A percentile compares a stretch with the other conserved stretches of the same genome.
Conservation (phyloP, 2,329 filamentous ascomycete species). For the Leptographium flavum region DNA sequence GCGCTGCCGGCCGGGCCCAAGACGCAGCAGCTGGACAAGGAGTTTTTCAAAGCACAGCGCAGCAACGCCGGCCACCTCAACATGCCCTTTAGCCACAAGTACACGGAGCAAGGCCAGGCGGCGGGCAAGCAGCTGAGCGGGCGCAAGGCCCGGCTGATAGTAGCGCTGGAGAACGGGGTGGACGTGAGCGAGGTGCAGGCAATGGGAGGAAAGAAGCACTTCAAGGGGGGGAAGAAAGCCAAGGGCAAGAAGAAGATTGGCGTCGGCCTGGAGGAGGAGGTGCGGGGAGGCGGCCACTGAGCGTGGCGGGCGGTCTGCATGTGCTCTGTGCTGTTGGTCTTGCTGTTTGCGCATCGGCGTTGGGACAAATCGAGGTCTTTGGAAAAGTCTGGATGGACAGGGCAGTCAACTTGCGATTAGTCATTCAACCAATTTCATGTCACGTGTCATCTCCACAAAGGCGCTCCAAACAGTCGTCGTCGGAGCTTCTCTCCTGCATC, state of each 20-base stretch:
- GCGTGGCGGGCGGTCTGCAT: background rate
- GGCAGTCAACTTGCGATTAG: too few species aligned
- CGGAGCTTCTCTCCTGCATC: too few species aligned
- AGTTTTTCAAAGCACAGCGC: slow-evolving; percentile 64
- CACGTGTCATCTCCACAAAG: background rate
- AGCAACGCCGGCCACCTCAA: slow-evolving; percentile 51
- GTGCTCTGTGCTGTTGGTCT: too few species aligned
- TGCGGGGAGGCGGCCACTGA: background rate
- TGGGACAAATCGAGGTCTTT: background rate
- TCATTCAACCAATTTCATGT: too few species aligned
- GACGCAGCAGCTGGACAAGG: slow-evolving; percentile 64
- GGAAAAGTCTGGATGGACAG: background rate
- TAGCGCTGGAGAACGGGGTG: slow-evolving; percentile 71
- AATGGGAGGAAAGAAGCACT: slow-evolving; percentile 75
- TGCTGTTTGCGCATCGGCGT: too few species aligned
- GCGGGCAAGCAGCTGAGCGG: slow-evolving; percentile 57
- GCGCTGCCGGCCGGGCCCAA: slow-evolving; percentile 51
- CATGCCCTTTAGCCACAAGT: slow-evolving; percentile 81
- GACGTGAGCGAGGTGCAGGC: slow-evolving; percentile 64
- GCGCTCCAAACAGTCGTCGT: background rate
- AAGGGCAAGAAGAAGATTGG: slow-evolving; percentile 31
- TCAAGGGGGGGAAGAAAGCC: slow-evolving; percentile 53
- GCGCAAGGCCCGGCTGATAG: slow-evolving; percentile 66
- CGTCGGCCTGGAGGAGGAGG: slow-evolving; percentile 1
- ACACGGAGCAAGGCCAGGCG: slow-evolving; percentile 58